Percentiles rank a stretch among this genome's conserved stretches.
These are phyloP conservation scores for Erythrophleum fordii DNA, from an alignment of 306 rosid genomes.

Conservation along the genomic window DNA sequence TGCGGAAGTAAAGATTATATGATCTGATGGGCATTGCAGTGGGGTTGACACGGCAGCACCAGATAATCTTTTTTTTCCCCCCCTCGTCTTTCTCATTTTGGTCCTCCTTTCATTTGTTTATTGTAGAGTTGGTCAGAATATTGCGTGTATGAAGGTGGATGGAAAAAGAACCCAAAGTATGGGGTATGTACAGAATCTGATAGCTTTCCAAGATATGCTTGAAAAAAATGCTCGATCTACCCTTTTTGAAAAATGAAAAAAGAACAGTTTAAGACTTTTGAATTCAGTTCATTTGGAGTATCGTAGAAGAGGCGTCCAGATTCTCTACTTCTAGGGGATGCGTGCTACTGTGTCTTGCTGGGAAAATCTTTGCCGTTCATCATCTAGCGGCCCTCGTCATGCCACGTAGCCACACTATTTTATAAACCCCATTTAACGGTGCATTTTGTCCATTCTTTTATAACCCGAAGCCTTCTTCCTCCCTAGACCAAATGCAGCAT, in stretches of 20 bases:
- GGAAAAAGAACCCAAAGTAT: conserved; percentile 50
- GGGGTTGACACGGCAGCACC: conserved; percentile 38
- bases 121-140: conserved; percentile 53
- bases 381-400: too few species aligned
- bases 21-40: conserved; percentile 15
- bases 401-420: too few species aligned
- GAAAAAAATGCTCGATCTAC: conserved; percentile 15
- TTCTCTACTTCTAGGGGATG: too few species aligned
- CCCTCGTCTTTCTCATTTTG: conserved; percentile 3
- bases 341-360: too few species aligned
- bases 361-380: too few species aligned
- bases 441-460: too few species aligned
- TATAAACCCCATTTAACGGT: too few species aligned
- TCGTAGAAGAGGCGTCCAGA: background rate
- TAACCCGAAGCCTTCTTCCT: too few species aligned
- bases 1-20: conserved; percentile 13
- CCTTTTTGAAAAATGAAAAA: background rate
- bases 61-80: conserved; percentile 34
- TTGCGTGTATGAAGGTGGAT: conserved; percentile 60
- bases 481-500: too few species aligned
- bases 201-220: conserved; percentile 34
- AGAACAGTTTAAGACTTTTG: background rate
- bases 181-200: conserved; percentile 51
- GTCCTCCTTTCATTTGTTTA: conserved; percentile 21
- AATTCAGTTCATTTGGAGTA: background rate